phyloP scores from a whole-genome alignment of 179 eudicot species.

The Beta corolliflora region DNA sequence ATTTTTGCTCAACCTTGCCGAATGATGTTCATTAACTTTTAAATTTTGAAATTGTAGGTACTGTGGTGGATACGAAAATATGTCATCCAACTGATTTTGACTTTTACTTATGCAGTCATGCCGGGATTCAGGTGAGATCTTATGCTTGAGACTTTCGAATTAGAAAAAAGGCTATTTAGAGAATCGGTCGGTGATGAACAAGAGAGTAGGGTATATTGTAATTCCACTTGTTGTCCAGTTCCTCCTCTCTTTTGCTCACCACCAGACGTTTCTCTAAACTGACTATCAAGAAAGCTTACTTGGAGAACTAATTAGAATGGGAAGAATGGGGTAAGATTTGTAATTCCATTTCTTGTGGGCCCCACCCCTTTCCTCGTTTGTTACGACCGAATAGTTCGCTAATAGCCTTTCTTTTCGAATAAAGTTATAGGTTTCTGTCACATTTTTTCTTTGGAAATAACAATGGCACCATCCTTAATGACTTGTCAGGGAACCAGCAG shows the following conservation, averaged over 20 bases:
- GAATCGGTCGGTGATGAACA: too few relatives aligned
- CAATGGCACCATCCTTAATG: neutral
- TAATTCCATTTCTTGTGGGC: too few relatives aligned
- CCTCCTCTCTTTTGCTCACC: too few relatives aligned
- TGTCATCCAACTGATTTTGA: slow-evolving; percentile 96
- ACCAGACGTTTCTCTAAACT: too few relatives aligned
- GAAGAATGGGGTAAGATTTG: too few relatives aligned
- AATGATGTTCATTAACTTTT: neutral
- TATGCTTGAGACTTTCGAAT: neutral
- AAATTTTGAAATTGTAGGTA: slow-evolving; percentile 46
- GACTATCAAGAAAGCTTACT: too few relatives aligned
- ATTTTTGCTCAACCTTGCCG: neutral
- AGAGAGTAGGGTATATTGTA: too few relatives aligned
- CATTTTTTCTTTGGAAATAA: slow-evolving; percentile 1
- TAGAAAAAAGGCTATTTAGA: too few relatives aligned
- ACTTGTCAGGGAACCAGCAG: slow-evolving; percentile 76
- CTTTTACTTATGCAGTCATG: slow-evolving; percentile 88
- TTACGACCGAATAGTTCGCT: too few relatives aligned
- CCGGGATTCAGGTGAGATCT: slow-evolving; percentile 74
- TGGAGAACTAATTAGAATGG: too few relatives aligned
- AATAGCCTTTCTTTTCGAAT: neutral
- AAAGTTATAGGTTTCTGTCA: neutral
- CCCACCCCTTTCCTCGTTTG: too few relatives aligned
- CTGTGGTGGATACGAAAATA: slow-evolving; percentile 81
- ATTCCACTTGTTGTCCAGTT: too few relatives aligned